phyloP scores from a whole-genome alignment of 2,329 filamentous ascomycete genomes.

The Beauveria sp. region DNA sequence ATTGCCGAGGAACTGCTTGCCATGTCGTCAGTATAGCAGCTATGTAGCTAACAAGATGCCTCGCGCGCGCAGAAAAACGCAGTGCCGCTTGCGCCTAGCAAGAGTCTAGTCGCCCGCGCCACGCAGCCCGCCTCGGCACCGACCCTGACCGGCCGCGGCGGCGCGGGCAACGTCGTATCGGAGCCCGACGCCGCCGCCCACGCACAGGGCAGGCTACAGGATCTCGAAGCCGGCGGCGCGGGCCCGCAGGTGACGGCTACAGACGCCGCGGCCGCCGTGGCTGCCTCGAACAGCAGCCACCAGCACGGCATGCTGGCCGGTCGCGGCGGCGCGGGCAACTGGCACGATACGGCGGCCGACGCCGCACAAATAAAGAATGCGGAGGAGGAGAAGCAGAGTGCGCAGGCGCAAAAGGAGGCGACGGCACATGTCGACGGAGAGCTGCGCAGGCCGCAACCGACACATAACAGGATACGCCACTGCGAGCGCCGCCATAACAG shows the following conservation, averaged over 20 bases:
- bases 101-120: neutral
- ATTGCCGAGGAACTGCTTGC: neutral
- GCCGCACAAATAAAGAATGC: neutral
- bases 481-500: neutral
- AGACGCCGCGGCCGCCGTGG: constrained; percentile 17
- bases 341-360: constrained; percentile 17
- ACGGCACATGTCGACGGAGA: constrained; percentile 26
- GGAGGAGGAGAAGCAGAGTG: constrained; percentile 7
- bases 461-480: neutral
- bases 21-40: neutral
- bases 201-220: constrained; percentile 12
- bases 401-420: constrained; percentile 21
- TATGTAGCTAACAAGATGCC: neutral
- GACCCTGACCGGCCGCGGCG: constrained; percentile 40
- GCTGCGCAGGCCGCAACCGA: constrained; percentile 19
- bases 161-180: constrained; percentile 44
- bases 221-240: constrained; percentile 13
- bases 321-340: constrained; percentile 49
- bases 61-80: neutral
- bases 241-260: constrained; percentile 19
- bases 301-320: constrained; percentile 24
- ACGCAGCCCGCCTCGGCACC: neutral
- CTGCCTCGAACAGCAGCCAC: constrained; percentile 11
- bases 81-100: neutral
- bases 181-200: constrained; percentile 20